Conservation (phyloP, 2,329 filamentous ascomycete genomes). For the Truncatella angustata region DNA sequence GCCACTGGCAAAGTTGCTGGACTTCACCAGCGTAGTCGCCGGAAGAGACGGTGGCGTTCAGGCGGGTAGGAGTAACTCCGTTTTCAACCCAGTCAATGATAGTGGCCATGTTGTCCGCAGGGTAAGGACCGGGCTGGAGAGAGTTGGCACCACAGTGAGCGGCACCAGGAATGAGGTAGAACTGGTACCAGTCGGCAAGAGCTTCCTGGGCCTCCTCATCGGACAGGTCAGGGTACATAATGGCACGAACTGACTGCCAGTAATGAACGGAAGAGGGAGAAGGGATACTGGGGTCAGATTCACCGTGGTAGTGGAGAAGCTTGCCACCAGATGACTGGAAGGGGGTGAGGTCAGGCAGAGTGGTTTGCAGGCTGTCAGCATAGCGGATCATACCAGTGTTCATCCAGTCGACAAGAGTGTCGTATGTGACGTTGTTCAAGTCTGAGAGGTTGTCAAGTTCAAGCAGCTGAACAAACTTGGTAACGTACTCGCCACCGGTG, state of each 20-base stretch:
- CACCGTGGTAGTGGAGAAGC: conserved; percentile 44
- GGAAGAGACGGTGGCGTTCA: conserved; percentile 35
- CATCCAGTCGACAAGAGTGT: conserved; percentile 56
- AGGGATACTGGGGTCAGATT: conserved; percentile 41
- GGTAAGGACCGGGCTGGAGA: conserved; percentile 43
- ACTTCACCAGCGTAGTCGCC: conserved; percentile 31
- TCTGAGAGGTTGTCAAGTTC: conserved; percentile 39
- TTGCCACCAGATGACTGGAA: conserved; percentile 39
- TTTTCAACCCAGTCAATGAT: conserved; percentile 69
- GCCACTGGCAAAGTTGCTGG: conserved; percentile 38
- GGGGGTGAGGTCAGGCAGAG: conserved; percentile 32
- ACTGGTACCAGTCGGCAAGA: conserved; percentile 51
- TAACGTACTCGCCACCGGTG: conserved; percentile 34
- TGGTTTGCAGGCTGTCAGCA: conserved; percentile 38
- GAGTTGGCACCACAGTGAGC: conserved; percentile 48
- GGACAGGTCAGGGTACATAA: conserved; percentile 44
- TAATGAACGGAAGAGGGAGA: conserved; percentile 44
- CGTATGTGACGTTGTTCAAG: conserved; percentile 50
- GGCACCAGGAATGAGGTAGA: conserved; percentile 53
- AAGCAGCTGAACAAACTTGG: conserved; percentile 39
- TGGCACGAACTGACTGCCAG: conserved; percentile 44
- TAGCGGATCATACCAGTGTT: conserved; percentile 45
- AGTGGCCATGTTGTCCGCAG: conserved; percentile 64
- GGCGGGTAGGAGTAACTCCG: conserved; percentile 34
- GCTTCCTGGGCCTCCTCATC: conserved; percentile 37